A percentile compares a stretch with the other conserved stretches of the same genome.
These are phyloP conservation scores for Metarhizium guizhouense DNA, from an alignment of 2,329 filamentous ascomycete genomes.

Conservation along the genomic window DNA sequence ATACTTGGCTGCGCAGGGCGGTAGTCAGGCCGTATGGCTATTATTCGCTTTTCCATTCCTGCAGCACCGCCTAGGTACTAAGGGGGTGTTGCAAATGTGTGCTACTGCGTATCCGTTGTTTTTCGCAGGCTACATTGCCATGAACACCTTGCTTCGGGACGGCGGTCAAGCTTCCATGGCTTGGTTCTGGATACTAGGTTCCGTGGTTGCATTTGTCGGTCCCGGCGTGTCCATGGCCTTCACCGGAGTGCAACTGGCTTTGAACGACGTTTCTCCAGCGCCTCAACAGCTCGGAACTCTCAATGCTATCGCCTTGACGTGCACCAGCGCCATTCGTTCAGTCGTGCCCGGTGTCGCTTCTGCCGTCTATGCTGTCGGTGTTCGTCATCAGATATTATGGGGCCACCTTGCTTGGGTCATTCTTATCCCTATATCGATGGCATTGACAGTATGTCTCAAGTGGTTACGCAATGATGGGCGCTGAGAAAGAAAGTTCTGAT, in stretches of 20 bases:
- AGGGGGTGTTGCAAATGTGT: constrained; percentile 52
- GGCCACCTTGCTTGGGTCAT: constrained; percentile 43
- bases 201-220: constrained; percentile 40
- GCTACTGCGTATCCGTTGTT: constrained; percentile 51
- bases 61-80: constrained; percentile 58
- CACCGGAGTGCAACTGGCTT: constrained; percentile 60
- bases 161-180: constrained; percentile 25
- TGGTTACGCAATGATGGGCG: constrained; percentile 19
- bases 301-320: constrained; percentile 53
- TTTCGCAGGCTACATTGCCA: constrained; percentile 46
- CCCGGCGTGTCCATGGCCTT: constrained; percentile 60
- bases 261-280: constrained; percentile 66
- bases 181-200: constrained; percentile 46
- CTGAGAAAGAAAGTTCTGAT: not conserved
- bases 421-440: constrained; percentile 20
- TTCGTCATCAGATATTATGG: constrained; percentile 47
- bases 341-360: constrained; percentile 58
- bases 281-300: constrained; percentile 58
- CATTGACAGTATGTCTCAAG: constrained; percentile 15
- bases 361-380: constrained; percentile 59
- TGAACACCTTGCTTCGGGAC: constrained; percentile 38
- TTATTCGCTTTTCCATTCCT: constrained; percentile 60
- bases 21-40: constrained; percentile 62
- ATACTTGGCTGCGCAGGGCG: constrained; percentile 55
- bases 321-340: constrained; percentile 52